Base-by-base conservation (phyloP, 495 filamentous ascomycete genomes). In the Aspergillus coremiiformis region DNA sequence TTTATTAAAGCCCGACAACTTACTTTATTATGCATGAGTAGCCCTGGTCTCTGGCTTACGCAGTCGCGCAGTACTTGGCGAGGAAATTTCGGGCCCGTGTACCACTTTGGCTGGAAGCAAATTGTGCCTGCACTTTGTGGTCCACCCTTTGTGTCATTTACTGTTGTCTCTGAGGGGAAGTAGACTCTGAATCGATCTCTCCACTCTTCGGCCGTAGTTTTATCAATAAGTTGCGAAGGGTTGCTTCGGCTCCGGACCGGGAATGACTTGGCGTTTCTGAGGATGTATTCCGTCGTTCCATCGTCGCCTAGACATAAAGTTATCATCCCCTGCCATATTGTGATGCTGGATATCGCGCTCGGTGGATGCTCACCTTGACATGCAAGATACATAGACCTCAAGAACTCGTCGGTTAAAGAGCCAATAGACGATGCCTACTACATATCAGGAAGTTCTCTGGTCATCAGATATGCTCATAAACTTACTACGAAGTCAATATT, bases 1-100 rank as follows among this genome's bases (percentile, higher is more conserved):
- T 24, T 8, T 39, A n/a, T 39, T 10, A 35, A 9, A 6, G 30
- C 10, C 12, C 14, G 8, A 27, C 1, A 17, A 30, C 51, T 41
- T 57, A 79, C 79, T 68, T 98, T 98, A 63, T 82, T 91, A 68
- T 98, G 93, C 77, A 94, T 92, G 51, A 98, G 70, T 9, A 95
- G 55, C 1, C 86, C 84, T 15, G 58, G 35, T 12, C 91, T 67
- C 15, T 67, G 65, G 47, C 86, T 95, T 39, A 75, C 67, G 62
- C 86, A 92, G 54, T 98, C 90, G 15, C 80, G 79, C 54, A 97
- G 58, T 0, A 87, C 58, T n/a, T 74, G 56, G 14, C 73, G 72
- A 0, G 93, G 92, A 56, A 96, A 96, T 0, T 69, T 76, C 0
- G 66, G 50, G 0, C 73, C 63, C 7, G 83, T 66, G 72, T 82